A percentile compares a stretch with the other conserved stretches of the same genome.
Evolutionary conservation across 2,329 filamentous ascomycete genomes (phyloP).

Genomic region (Hyphodiscus sp.): DNA sequence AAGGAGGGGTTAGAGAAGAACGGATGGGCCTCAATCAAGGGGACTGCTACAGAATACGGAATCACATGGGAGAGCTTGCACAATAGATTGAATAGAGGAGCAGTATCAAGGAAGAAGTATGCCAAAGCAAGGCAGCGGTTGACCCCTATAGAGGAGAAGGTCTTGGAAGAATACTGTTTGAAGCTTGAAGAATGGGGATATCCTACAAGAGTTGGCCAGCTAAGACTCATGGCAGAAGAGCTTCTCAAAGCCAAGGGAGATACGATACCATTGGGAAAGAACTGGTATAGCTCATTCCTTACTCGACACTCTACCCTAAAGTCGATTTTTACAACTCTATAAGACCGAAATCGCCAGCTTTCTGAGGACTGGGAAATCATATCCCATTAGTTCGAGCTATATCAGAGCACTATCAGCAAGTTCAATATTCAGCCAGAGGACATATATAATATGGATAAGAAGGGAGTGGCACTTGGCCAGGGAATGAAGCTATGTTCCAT

Average conservation of each 20-base stretch:
- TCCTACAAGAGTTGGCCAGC: too few relatives aligned
- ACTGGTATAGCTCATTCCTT: neutral
- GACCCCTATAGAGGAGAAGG: too few relatives aligned
- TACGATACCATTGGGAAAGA: neutral
- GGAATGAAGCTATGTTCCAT: neutral
- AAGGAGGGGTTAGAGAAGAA: too few relatives aligned
- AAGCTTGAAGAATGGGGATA: too few relatives aligned
- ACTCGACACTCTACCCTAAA: neutral
- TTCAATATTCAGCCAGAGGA: neutral
- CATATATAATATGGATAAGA: neutral
- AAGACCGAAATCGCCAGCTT: neutral
- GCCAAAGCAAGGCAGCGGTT: too few relatives aligned
- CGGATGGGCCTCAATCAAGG: too few relatives aligned
- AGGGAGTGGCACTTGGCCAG: neutral
- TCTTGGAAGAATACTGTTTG: too few relatives aligned
- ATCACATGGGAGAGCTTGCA: too few relatives aligned
- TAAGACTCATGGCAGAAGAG: too few relatives aligned
- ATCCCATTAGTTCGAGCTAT: neutral
- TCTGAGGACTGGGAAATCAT: neutral
- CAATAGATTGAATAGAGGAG: too few relatives aligned
- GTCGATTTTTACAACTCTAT: neutral
- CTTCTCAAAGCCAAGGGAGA: neutral
- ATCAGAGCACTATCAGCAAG: neutral
- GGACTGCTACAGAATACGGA: too few relatives aligned
- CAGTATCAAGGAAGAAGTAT: too few relatives aligned